These are phyloP conservation scores for Pyrus pyrifolia DNA, from an alignment of 306 rosid genomes.

Conservation along the genomic window DNA sequence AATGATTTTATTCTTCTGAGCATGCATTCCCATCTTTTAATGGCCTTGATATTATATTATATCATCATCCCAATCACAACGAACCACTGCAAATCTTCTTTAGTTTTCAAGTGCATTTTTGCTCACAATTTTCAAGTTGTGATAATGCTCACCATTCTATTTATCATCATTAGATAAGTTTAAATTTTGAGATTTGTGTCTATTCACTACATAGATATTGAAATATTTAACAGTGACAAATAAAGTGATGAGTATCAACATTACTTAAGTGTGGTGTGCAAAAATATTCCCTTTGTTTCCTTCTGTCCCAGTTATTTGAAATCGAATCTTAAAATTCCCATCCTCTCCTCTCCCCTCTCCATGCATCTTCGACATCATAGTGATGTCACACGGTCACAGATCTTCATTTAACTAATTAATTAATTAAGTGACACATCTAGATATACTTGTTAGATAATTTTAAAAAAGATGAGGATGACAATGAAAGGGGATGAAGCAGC, in stretches of 20 bases:
- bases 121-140: too few species aligned
- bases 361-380: constrained; percentile 20
- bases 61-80: constrained; percentile 18
- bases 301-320: constrained; percentile 2
- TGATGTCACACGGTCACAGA: constrained; percentile 18
- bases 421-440: not conserved
- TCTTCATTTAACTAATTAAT: not conserved
- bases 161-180: too few species aligned
- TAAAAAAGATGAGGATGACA: not conserved
- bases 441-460: not conserved
- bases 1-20: constrained; percentile 43
- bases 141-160: rapidly evolving
- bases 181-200: too few species aligned
- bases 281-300: not conserved
- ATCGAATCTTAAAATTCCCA: not conserved
- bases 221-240: too few species aligned
- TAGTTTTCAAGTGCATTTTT: too few species aligned
- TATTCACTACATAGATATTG: too few species aligned
- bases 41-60: constrained; percentile 23
- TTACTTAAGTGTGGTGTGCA: too few species aligned
- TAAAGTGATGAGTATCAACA: too few species aligned
- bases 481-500: not conserved
- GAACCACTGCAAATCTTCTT: constrained; percentile 14
- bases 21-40: constrained; percentile 38
- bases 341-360: not conserved